Base-by-base conservation (phyloP, 129 eudicot species). In the Sambucus nigra region DNA sequence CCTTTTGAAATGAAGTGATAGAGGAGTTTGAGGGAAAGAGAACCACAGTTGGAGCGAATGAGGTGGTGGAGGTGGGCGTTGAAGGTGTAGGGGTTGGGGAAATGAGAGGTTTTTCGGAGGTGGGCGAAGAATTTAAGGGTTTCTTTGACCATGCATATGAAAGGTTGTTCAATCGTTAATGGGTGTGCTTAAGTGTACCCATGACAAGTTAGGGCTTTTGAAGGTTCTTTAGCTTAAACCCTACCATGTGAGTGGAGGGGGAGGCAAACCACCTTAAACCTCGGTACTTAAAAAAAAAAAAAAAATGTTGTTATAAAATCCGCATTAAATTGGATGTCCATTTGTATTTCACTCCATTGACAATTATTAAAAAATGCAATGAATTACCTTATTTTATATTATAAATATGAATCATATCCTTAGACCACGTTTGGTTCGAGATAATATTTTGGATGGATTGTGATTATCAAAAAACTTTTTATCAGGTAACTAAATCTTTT, bases 81-180 rank as follows among this genome's bases (percentile, higher is more conserved):
- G 39, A 57, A 25, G 63, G 35, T 25, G 25, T 25, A 24, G 13
- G 16, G 38, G 33, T 40, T 15, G 5, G 63, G 63, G 23, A 22
- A 24, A 10, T 57, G 32, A 7, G 29, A 18, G n/a, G 51, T 24
- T 40, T 25, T 40, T 26, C 38, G 63, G 5, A 57, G 38, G 63
- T 25, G 15, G 51, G 39, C 51, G 51, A 57, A 27, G 51, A 57
- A 57, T 15, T 41, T 15, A 1, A 57, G 51, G 51, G 51, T 17
- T 57, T 57, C 35, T 57, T 40, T 45, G 38, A 57, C 42, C 63
- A 57, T 57, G 51, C 63, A 57, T 57, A 40, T 15, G 57, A 23
- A 28, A 22, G 31, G 3, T 42, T 42, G 19, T 42, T 42, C 48
- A 42, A 42, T 52, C n/a, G 28, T 21, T 47, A 7, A 21, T 44